Percentiles rank a stretch among this genome's conserved stretches.
These are phyloP conservation scores for Myriosclerotinia curreyana DNA, from an alignment of 2,329 filamentous ascomycete genomes.

Conservation along the genomic window DNA sequence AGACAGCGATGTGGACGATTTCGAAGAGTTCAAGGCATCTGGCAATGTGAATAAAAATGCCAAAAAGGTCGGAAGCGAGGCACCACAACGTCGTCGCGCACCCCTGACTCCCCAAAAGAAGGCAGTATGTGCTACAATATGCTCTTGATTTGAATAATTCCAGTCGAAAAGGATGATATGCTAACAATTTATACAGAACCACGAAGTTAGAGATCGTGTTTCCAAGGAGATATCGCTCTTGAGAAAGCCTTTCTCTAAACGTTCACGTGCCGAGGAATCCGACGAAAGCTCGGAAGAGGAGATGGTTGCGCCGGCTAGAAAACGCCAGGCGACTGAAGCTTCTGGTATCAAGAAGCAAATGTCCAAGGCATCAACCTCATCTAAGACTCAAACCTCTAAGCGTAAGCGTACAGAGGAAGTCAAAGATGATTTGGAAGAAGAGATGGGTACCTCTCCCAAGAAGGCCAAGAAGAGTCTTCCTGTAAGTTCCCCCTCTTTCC, in stretches of 20 bases:
- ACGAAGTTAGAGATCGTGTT: background rate
- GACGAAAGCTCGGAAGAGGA: background rate
- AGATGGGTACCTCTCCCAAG: background rate
- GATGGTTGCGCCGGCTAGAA: background rate
- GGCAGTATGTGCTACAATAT: background rate
- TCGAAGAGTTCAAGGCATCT: too few species aligned
- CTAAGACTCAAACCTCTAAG: background rate
- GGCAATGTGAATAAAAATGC: background rate
- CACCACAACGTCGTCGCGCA: background rate
- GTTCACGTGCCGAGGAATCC: background rate
- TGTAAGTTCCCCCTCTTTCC: background rate
- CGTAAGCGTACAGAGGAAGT: background rate
- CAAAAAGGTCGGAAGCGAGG: background rate
- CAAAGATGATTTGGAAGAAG: background rate
- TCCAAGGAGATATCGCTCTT: background rate
- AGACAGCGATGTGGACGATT: background rate
- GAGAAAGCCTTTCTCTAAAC: background rate
- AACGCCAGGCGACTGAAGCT: too few species aligned
- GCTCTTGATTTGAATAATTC: too few species aligned
- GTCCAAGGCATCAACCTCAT: background rate
- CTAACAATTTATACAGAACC: background rate
- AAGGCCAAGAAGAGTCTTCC: background rate
- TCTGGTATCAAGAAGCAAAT: background rate
- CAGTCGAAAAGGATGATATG: background rate
- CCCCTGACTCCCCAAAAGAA: background rate